Evolutionary conservation across 2,329 filamentous ascomycete genomes (phyloP), one percentile per base, ranked within the genome.

Genomic region (Xylariaceae sp.): DNA sequence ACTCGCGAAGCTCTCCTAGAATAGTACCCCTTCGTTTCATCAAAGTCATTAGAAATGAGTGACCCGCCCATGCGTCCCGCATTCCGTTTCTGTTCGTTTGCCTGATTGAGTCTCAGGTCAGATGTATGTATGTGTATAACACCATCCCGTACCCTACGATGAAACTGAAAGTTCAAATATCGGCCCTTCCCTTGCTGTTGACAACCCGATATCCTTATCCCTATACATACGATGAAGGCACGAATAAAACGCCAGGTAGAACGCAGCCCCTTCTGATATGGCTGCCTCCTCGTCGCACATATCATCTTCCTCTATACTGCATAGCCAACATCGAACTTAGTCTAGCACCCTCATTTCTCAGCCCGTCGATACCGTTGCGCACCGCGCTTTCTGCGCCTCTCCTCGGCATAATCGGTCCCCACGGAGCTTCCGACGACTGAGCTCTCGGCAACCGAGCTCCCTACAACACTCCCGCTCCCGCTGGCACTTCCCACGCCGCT

Each of bases 381-480:
- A 33, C 73, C 65, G 16, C 78, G 69, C 67, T 72, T 74, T 73
- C 73, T 76, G 23, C 78, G 66, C 69, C 74, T 76, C 70, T 80
- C 78, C 62, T 80, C 74, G 1, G 72, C 67, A 47, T 79, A 77
- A 40, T 79, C 76, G 44, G 68, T 72, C 11, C 69, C 61, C 29
- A 68, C 44, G 3, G 21, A n/a, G 21, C 46, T 51, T 12, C 53
- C 31, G 12, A 34, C 33, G 5, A 9, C 33, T 6, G 8, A 6
- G n/a, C 33, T 36, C 33, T 36, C 68, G 2, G 65, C 65, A 9
- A 12, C 39, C 62, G 72, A 62, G 49, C 47, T 48, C 11, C 36
- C 51, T 11, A 34, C 46, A 14, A 36, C n/a, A n/a, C n/a, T n/a
- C n/a, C n/a, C 49, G 31, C 53, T 44, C 16, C 37, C 49, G n/a